phyloP scores from a whole-genome alignment of 345 rosid genomes.

The Linum lewisii region DNA sequence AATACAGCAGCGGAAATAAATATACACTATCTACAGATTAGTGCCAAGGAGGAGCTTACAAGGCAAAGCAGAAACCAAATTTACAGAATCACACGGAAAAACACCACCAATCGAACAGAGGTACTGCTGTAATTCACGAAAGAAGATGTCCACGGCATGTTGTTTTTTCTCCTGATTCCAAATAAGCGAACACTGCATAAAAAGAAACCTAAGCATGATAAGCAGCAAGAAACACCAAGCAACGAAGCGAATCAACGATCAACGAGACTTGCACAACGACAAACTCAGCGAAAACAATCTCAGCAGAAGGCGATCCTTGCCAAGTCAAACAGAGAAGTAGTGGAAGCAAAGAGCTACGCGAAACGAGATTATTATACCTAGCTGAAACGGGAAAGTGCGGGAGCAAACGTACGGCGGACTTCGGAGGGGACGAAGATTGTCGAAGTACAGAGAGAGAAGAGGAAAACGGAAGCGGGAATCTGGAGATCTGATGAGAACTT shows the following conservation, averaged over 20 bases:
- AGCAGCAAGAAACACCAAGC: constrained; percentile 4
- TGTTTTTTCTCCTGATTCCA: constrained; percentile 24
- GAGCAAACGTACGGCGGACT: not conserved
- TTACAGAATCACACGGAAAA: constrained; percentile 75
- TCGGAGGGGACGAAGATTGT: not conserved
- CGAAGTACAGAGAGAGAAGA: not conserved
- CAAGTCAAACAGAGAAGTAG: too few relatives aligned
- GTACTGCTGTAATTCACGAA: constrained; percentile 55
- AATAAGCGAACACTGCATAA: constrained; percentile 26
- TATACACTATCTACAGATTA: not conserved
- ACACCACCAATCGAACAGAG: constrained; percentile 60
- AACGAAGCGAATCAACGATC: not conserved
- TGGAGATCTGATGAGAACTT: constrained; percentile 15
- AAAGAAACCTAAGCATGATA: not conserved
- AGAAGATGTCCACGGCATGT: constrained; percentile 71
- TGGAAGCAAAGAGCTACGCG: too few relatives aligned
- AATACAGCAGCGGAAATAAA: not conserved
- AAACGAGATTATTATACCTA: not conserved
- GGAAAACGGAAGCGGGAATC: not conserved
- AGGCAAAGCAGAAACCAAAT: constrained; percentile 15
- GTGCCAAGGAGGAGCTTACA: constrained; percentile 21
- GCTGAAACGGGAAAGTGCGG: not conserved
- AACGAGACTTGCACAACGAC: not conserved
- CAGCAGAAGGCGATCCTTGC: not conserved
- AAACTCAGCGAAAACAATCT: not conserved